A percentile compares a stretch with the other conserved stretches of the same genome.
phyloP scores from a whole-genome alignment of 208 protist genomes.

The Novymonas esmeraldas region DNA sequence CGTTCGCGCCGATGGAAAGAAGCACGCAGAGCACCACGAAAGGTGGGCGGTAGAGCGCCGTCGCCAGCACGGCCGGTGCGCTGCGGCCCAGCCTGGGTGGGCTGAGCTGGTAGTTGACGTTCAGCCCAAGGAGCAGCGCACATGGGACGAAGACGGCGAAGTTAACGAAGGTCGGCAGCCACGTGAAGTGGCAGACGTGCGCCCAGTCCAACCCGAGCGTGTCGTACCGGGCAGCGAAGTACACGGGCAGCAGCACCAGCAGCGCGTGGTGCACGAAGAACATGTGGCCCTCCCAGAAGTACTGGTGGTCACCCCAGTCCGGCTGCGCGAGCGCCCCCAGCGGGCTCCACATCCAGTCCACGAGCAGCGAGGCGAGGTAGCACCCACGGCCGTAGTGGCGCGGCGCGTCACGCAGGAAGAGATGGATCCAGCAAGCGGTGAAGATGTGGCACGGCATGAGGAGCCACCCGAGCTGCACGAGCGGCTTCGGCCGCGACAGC shows the following conservation, averaged over 20 bases:
- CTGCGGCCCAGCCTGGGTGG: constrained; percentile 45
- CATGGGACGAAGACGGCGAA: constrained; percentile 51
- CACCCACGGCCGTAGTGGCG: constrained; percentile 46
- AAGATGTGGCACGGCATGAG: constrained; percentile 86
- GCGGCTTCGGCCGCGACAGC: constrained; percentile 40
- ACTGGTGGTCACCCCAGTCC: constrained; percentile 73
- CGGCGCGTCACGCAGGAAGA: constrained; percentile 38
- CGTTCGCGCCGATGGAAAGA: constrained; percentile 37
- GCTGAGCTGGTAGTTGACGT: constrained; percentile 81
- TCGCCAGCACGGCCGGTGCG: constrained; percentile 18
- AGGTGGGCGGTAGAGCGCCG: constrained; percentile 41
- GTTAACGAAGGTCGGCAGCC: constrained; percentile 52
- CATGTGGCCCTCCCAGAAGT: constrained; percentile 45
- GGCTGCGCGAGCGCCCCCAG: constrained; percentile 36
- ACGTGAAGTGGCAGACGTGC: constrained; percentile 70
- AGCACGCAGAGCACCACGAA: constrained; percentile 43
- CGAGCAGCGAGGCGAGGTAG: constrained; percentile 65
- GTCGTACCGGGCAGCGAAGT: constrained; percentile 66
- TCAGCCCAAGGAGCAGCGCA: constrained; percentile 61
- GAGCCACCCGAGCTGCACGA: constrained; percentile 84
- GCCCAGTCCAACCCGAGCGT: constrained; percentile 37
- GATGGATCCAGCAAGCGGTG: constrained; percentile 53
- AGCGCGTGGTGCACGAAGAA: constrained; percentile 69
- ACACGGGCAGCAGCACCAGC: constrained; percentile 67
- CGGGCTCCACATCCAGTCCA: constrained; percentile 61